Percentiles rank a stretch among this genome's conserved stretches.
These are phyloP conservation scores for Hemisphaericaspora subhashii DNA, from an alignment of 1,139 yeast species.

Conservation along the genomic window DNA sequence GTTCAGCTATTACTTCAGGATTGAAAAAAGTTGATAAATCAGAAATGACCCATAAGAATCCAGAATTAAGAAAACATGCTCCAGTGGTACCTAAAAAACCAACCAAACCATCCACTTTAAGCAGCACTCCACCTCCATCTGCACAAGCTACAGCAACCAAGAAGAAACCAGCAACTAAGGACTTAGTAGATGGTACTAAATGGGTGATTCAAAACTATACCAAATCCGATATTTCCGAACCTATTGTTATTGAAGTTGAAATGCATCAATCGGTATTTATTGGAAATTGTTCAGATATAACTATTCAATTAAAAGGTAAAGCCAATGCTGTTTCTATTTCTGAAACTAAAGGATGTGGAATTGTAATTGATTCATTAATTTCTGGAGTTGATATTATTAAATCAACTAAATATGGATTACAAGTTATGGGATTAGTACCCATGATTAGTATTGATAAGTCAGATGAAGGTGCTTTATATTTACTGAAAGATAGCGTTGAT, in stretches of 20 bases:
- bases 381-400: conserved; percentile 89
- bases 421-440: conserved; percentile 77
- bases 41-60: conserved; percentile 94
- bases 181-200: conserved; percentile 74
- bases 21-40: conserved; percentile 91
- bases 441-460: conserved; percentile 85
- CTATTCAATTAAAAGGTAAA: conserved; percentile 86
- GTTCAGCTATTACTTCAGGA: conserved; percentile 78
- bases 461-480: conserved; percentile 80
- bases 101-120: conserved; percentile 60
- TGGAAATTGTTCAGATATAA: conserved; percentile 71
- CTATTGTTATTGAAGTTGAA: conserved; percentile 71
- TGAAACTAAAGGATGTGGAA: conserved; percentile 68
- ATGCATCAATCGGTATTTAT: conserved; percentile 88
- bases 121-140: conserved; percentile 26
- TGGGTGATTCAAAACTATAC: conserved; percentile 88
- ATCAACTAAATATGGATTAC: conserved; percentile 78
- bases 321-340: conserved; percentile 85
- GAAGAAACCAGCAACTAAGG: conserved; percentile 70
- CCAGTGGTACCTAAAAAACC: conserved; percentile 80
- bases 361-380: conserved; percentile 80
- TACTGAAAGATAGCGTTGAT: conserved; percentile 66
- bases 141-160: conserved; percentile 22
- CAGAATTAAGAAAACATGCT: conserved; percentile 65
- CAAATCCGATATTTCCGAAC: conserved; percentile 40